Conservation (phyloP, 257 asterid species). For the Solanum infundibuliforme region DNA sequence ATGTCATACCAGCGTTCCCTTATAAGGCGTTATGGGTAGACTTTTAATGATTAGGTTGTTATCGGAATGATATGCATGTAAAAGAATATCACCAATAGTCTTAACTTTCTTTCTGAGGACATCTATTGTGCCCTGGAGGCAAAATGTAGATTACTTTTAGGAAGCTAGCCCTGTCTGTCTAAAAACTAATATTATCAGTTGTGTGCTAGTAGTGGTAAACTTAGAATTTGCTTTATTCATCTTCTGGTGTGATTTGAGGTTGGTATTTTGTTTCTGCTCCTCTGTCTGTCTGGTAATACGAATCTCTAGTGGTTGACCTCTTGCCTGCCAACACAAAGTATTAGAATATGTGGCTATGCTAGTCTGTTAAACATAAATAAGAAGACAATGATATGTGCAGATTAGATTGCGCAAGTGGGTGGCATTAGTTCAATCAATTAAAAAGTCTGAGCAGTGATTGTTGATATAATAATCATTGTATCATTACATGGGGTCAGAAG, state of each 20-base stretch:
- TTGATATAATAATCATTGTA: neutral
- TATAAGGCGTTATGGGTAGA: neutral
- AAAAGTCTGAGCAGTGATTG: neutral
- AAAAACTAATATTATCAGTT: neutral
- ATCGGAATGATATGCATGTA: neutral
- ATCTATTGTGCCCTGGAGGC: neutral
- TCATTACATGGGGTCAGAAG: neutral
- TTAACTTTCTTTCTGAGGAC: neutral
- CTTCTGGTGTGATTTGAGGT: neutral
- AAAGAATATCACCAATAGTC: neutral
- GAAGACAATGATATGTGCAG: neutral
- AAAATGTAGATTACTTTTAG: neutral
- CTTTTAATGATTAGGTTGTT: neutral
- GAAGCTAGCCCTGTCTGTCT: neutral
- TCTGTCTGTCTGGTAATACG: neutral
- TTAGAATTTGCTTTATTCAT: neutral
- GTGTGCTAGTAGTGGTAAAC: neutral
- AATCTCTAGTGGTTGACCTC: neutral
- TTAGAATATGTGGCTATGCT: neutral
- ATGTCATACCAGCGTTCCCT: neutral
- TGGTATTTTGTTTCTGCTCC: neutral
- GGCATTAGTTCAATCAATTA: neutral
- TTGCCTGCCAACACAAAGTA: neutral
- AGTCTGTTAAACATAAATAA: neutral
- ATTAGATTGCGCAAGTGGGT: neutral